Evolutionary conservation across 768 basidiomycete species (phyloP), one percentile per base, ranked within the genome.

Genomic region (Pleurotus ostreatus): DNA sequence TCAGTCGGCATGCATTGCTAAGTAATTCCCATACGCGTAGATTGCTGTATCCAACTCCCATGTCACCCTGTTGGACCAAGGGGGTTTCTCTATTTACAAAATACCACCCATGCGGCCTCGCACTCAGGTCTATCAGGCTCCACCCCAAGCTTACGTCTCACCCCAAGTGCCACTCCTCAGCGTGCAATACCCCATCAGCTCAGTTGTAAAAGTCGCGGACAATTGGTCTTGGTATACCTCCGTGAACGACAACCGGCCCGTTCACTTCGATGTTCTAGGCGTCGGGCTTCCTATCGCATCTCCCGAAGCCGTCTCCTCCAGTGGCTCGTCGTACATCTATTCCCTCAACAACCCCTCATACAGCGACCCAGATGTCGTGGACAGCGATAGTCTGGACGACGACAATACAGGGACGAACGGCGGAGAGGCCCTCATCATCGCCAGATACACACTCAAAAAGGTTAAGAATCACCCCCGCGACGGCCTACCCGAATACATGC

Each of bases 61-160:
- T 26, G 44, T 59, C 22, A 58, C 56, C 25, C 44, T 58, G 11
- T 22, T 58, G 11, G 57, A 56, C 15, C 20, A 30, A 11, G 41
- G 12, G 11, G 41, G 46, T 2, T 59, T 56, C 38, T 30, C 54
- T 11, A 55, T 59, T 11, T 59, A 55, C 54, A 61, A 53, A 39
- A 59, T 59, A 44, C 60, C 60, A n/a, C 55, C 56, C 9, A 20
- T 57, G 12, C 16, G 43, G n/a, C 34, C 49, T 16, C 41, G 41
- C 41, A 11, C 6, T 13, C 7, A 8, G 5, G n/a, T 22, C 41
- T n/a, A 44, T 15, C n/a, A n/a, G 15, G n/a, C 41, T 5, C n/a
- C n/a, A n/a, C 41, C n/a, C 20, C 26, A 16, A 22, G 23, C 51
- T 9, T 22, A 9, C 39, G 9, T 41, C 12, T 23, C 51, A 5